phyloP scores from a whole-genome alignment of 495 filamentous ascomycete species.

The Trichocladium uniseriatum region DNA sequence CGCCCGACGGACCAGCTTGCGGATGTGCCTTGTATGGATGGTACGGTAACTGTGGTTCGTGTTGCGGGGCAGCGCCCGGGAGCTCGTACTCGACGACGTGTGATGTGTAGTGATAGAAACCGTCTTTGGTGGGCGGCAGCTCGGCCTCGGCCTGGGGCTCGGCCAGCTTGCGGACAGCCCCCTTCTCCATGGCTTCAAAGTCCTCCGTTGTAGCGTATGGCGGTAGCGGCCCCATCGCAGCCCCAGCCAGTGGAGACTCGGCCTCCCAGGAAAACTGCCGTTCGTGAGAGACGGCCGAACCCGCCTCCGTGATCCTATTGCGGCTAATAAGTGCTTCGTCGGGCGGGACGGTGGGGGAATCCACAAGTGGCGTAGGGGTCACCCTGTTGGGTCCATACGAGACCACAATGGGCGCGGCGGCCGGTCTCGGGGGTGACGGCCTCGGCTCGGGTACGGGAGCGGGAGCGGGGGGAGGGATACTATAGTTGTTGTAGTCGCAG shows the following conservation, averaged over 20 bases:
- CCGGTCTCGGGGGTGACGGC: conserved; percentile 14
- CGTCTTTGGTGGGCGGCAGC: conserved; percentile 30
- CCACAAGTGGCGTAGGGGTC: conserved; percentile 23
- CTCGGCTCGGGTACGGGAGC: conserved; percentile 1
- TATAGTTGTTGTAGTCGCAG: conserved; percentile 16
- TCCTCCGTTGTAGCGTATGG: conserved; percentile 26
- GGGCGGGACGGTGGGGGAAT: conserved; percentile 22
- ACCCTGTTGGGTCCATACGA: conserved; percentile 29
- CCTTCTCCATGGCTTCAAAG: conserved; percentile 25
- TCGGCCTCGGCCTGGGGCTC: conserved; percentile 25
- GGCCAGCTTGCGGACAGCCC: conserved; percentile 24
- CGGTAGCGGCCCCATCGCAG: conserved; percentile 20
- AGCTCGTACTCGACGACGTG: conserved; percentile 25
- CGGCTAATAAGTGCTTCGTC: conserved; percentile 21
- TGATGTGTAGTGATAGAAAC: conserved; percentile 19
- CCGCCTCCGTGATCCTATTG: conserved; percentile 1
- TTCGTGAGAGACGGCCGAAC: not conserved
- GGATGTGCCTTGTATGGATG: conserved; percentile 11
- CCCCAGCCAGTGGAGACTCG: conserved; percentile 13
- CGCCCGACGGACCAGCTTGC: conserved; percentile 4
- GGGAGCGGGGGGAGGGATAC: conserved; percentile 8
- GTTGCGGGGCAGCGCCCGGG: conserved; percentile 16
- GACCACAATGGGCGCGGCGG: conserved; percentile 15
- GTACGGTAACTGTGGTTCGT: conserved; percentile 20
- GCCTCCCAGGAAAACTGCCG: conserved; percentile 18